Evolutionary conservation across 768 basidiomycete species (phyloP).

Genomic region (Clavaria fumosa): DNA sequence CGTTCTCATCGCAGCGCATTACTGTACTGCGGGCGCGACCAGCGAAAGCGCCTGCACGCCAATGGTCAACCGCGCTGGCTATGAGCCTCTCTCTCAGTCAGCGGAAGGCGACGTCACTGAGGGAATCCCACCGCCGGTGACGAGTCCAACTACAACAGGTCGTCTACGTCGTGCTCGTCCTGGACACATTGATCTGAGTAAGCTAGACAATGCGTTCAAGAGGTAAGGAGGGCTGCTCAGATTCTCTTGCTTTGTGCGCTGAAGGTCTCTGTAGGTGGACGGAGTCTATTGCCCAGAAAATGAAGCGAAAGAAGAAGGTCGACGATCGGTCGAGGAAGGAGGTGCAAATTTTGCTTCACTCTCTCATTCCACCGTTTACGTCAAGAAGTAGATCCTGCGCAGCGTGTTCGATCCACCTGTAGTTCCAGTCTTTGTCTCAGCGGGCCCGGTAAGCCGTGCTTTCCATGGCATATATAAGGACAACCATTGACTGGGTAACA

Average conservation of each 20-base stretch:
- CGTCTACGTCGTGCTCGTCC: conserved; percentile 28
- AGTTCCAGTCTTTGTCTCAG: conserved; percentile 18
- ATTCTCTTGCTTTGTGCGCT: conserved; percentile 1
- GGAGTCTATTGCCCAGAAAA: conserved; percentile 71
- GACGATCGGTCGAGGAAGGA: conserved; percentile 47
- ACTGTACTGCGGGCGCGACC: too few species aligned
- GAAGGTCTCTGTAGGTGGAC: conserved; percentile 47
- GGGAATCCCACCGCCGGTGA: conserved; percentile 14
- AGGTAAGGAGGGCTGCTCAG: conserved; percentile 26
- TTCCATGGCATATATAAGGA: neutral
- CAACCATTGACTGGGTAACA: conserved; percentile 5
- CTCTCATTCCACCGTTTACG: too few species aligned
- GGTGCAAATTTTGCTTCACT: too few species aligned
- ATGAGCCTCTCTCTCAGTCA: conserved; percentile 31
- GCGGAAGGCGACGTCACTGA: conserved; percentile 27
- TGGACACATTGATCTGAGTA: conserved; percentile 63
- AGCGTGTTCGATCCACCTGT: conserved; percentile 65
- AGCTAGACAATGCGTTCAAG: conserved; percentile 74
- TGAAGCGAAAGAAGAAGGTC: conserved; percentile 60
- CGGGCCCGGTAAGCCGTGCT: conserved; percentile 20
- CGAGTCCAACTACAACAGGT: conserved; percentile 14
- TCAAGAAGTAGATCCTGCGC: conserved; percentile 68
- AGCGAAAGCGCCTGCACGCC: too few species aligned
- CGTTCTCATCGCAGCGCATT: too few species aligned
- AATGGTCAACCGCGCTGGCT: conserved; percentile 32